Percentiles rank a stretch among this genome's conserved stretches.
These are phyloP conservation scores for Sutorius australiensis DNA, from an alignment of 768 basidiomycete species.

Conservation along the genomic window DNA sequence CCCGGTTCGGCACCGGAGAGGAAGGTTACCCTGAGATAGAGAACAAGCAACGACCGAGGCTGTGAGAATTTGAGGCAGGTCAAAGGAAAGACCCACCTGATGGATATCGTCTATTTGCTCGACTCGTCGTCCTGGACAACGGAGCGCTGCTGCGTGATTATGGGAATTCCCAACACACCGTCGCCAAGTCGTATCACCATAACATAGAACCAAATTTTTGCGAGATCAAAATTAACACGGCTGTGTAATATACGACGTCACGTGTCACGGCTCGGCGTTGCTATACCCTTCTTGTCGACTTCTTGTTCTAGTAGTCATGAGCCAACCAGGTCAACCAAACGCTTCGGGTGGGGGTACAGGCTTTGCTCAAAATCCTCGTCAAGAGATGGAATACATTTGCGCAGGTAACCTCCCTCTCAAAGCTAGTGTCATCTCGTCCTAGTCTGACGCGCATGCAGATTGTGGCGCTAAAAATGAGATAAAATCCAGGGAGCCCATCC, in stretches of 20 bases:
- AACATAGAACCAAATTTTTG: not conserved
- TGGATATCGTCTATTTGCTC: not conserved
- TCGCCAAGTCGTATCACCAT: slow-evolving; percentile 12
- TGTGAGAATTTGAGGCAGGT: not conserved
- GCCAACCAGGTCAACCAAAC: slow-evolving; percentile 33
- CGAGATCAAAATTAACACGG: not conserved
- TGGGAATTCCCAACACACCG: slow-evolving; percentile 11
- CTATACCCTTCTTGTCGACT: not conserved
- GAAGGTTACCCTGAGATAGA: not conserved
- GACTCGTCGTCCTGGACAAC: slow-evolving; percentile 12
- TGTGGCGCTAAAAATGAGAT: slow-evolving; percentile 93
- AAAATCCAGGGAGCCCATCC: slow-evolving; percentile 85
- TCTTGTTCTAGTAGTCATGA: slow-evolving; percentile 30
- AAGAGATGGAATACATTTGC: slow-evolving; percentile 83
- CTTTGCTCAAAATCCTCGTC: slow-evolving; percentile 40
- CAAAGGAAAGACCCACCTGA: not conserved
- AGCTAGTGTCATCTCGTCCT: not conserved
- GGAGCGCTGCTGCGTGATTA: slow-evolving; percentile 11
- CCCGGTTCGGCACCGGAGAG: slow-evolving; percentile 16
- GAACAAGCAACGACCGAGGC: not conserved
- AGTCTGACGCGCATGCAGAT: slow-evolving; percentile 39
- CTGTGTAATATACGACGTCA: slow-evolving; percentile 13
- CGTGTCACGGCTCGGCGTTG: slow-evolving; percentile 5
- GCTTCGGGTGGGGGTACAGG: slow-evolving; percentile 31
- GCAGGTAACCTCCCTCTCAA: slow-evolving; percentile 54